Evolutionary conservation across 306 rosid species (phyloP), one percentile per base, ranked within the genome.

Genomic region (Castanea mollissima): DNA sequence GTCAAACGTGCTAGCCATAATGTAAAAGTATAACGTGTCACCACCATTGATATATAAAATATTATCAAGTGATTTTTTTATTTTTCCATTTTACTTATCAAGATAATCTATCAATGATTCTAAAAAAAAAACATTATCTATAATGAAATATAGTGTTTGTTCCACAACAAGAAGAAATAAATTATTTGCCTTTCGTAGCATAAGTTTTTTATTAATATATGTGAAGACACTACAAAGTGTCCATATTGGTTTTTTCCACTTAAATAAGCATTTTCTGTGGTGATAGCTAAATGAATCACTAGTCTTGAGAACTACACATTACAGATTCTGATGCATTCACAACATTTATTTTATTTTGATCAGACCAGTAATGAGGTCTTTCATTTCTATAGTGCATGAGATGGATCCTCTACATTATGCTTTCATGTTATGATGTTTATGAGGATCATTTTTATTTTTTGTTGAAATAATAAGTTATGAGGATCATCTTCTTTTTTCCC

Each of bases 401-500:
- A 72, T 67, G 78, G 20, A 63, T 85, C 76, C 65, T 15, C 57
- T 57, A 69, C 76, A 18, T 74, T 62, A 80, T 75, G 46, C 77
- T 83, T 74, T 75, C 34, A 60, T 62, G 46, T 41, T 31, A 21
- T 27, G 25, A 76, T 63, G 75, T 65, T 78, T 76, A 16, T 76
- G 71, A 58, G 57, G 73, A 62, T 58, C 19, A n/a, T 80, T 49
- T 19, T 38, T 76, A n/a, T n/a, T 67, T 9, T 67, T 6, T 35
- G 6, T 35, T 35, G 9, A 35, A 35, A 35, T 35, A 35, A 35
- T 35, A 6, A 35, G 0, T 35, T 35, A 35, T 35, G 44, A 35
- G 44, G 44, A 23, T 71, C 73, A 41, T 59, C 82, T 32, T 81
- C 55, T 11, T 71, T 65, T 18, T 34, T 6, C 16, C 38, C 20